Evolutionary conservation across 23 red algal genomes (phyloP), one percentile per base, ranked within the genome.

Genomic region (Gracilaria gracilis): DNA sequence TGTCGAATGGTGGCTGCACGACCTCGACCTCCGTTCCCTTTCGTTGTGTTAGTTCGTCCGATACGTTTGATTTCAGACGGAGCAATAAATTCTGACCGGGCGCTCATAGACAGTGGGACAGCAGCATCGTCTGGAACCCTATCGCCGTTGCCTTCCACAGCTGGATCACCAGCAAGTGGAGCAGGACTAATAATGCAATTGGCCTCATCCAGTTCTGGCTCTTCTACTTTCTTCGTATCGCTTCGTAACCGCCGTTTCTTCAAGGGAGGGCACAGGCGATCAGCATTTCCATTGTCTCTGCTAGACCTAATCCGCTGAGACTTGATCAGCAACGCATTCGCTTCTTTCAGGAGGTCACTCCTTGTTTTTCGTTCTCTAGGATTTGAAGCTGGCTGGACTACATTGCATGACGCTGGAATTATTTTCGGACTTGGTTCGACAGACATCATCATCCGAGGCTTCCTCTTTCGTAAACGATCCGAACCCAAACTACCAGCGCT

Each of bases 41-140:
- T 80, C 33, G 65, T 14, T n/a, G 54, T 25, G 21, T 28, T 46
- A 38, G n/a, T 64, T 8, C 79, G 79, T 23, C 71, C 87, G 17
- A 29, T 36, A 8, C 57, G 57, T 29, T 59, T 74, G 19, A 90
- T 49, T 29, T 78, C 75, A 11, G 87, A 80, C 4, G 87, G 67
- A 17, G 73, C 70, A n/a, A 90, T 57, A 37, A 90, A 90, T 7
- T 80, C 86, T 23, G 87, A 90, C 21, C 71, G 72, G 27, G 31
- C 12, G 38, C 40, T 77, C 72, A 77, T 49, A 0, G 72, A 51
- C 21, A 14, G 46, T 34, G 40, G 8, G 23, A 50, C 4, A 14
- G 21, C 4, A 14, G 21, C 72, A 14, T 11, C 9, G 20, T 77
- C 72, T 25, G 27, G 40, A 9, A 25, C 72, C 35, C 21, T 3